phyloP scores from a whole-genome alignment of 148 eudicot species.

The Fagopyrum esculentum region DNA sequence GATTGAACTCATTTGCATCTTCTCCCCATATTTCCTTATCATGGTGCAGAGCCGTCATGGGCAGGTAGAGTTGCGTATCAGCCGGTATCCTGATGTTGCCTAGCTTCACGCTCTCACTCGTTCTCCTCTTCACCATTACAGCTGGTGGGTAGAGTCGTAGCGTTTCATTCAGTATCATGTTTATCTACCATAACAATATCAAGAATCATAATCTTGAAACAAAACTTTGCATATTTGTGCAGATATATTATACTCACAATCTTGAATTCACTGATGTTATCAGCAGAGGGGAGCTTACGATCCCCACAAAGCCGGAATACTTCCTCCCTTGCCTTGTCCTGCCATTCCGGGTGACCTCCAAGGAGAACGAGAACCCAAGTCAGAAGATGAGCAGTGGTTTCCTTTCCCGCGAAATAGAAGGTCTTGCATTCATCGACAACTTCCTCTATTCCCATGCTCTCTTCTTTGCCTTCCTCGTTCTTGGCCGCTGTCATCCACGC shows the following conservation, averaged over 20 bases:
- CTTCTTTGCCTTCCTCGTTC: constrained; percentile 20
- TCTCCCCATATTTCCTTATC: constrained; percentile 63
- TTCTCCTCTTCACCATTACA: constrained; percentile 41
- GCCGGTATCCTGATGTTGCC: constrained; percentile 43
- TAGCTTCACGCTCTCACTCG: constrained; percentile 30
- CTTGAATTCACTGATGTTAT: constrained; percentile 44
- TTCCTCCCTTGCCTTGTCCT: constrained; percentile 57
- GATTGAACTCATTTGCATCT: constrained; percentile 68
- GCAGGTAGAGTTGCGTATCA: constrained; percentile 44
- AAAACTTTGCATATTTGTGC: no score
- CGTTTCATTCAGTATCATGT: constrained; percentile 59
- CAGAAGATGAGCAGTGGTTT: constrained; percentile 69
- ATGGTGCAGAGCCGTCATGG: constrained; percentile 67
- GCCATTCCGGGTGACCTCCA: constrained; percentile 69
- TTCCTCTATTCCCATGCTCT: constrained; percentile 45
- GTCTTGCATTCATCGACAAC: constrained; percentile 75
- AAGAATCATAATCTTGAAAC: no score
- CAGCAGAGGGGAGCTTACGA: constrained; percentile 31
- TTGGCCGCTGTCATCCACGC: constrained; percentile 36
- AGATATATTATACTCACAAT: constrained; percentile 33
- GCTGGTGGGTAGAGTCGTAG: constrained; percentile 75
- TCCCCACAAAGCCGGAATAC: constrained; percentile 34
- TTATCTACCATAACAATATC: constrained; percentile 25
- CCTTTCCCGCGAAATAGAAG: constrained; percentile 84
- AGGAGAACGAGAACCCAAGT: constrained; percentile 73